A percentile compares a stretch with the other conserved stretches of the same genome.
Conservation (phyloP, 768 basidiomycete genomes). For the Tylopilus rubrobrunneus region DNA sequence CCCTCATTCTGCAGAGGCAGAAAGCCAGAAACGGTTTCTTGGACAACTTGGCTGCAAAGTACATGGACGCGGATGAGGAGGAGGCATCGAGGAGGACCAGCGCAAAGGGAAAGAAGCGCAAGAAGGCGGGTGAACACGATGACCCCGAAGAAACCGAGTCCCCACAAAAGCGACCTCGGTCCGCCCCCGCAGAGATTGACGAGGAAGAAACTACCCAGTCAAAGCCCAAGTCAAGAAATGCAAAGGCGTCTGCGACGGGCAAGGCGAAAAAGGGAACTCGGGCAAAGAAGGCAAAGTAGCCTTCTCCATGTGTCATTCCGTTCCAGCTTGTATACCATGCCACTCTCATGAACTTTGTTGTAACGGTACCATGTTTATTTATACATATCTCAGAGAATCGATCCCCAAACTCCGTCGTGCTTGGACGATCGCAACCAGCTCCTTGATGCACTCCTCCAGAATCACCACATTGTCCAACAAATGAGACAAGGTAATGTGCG, state of each 20-base stretch:
- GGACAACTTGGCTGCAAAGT: conserved; percentile 72
- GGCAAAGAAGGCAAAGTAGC: conserved; percentile 36
- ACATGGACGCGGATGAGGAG: conserved; percentile 44
- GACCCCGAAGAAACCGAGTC: conserved; percentile 38
- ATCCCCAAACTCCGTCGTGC: conserved; percentile 81
- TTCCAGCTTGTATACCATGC: not conserved
- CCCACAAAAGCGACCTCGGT: conserved; percentile 49
- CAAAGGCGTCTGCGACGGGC: conserved; percentile 28
- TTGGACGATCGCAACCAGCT: conserved; percentile 81
- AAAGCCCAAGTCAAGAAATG: conserved; percentile 50
- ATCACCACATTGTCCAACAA: conserved; percentile 93
- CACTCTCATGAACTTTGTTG: not conserved
- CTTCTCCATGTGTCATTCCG: not conserved
- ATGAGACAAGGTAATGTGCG: conserved; percentile 70
- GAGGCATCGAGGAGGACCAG: conserved; percentile 30
- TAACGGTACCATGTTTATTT: conserved; percentile 16
- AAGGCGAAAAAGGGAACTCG: conserved; percentile 28
- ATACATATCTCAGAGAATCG: conserved; percentile 75
- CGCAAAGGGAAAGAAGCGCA: conserved; percentile 48
- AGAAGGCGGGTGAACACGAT: conserved; percentile 29
- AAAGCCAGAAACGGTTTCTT: conserved; percentile 70
- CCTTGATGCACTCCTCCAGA: conserved; percentile 93
- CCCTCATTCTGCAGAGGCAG: conserved; percentile 76
- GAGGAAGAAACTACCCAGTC: conserved; percentile 62
- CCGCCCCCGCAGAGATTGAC: conserved; percentile 52